These are phyloP conservation scores for Colletotrichum shisoi DNA, from an alignment of 2,329 filamentous ascomycete species.

Conservation along the genomic window DNA sequence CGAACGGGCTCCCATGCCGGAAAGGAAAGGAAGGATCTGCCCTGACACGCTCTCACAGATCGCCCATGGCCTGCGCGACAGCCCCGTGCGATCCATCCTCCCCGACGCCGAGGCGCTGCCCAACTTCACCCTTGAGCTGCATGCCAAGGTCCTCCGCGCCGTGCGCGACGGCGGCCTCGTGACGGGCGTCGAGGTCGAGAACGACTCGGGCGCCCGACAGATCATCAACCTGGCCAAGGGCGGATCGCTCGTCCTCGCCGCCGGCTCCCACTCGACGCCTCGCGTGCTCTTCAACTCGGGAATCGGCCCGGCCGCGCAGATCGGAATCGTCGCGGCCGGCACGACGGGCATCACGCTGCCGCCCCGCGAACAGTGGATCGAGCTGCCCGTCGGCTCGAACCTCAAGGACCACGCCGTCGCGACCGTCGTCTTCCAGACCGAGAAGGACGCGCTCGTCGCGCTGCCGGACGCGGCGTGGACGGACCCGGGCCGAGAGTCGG, in stretches of 20 bases:
- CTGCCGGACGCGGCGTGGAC: constrained; percentile 43
- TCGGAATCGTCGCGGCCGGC: constrained; percentile 60
- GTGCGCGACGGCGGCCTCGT: constrained; percentile 44
- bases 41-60: constrained; percentile 13
- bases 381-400: constrained; percentile 55
- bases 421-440: constrained; percentile 45
- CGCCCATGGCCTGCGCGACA: constrained; percentile 38
- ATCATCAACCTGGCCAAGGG: constrained; percentile 38
- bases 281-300: constrained; percentile 66
- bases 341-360: constrained; percentile 39
- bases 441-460: constrained; percentile 41
- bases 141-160: constrained; percentile 40
- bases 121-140: constrained; percentile 50
- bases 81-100: constrained; percentile 49
- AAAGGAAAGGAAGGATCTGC: no score
- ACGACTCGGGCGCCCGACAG: constrained; percentile 25
- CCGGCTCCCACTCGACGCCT: constrained; percentile 63
- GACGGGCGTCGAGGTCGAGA: constrained; percentile 47
- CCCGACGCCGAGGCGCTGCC: constrained; percentile 46
- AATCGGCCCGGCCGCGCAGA: constrained; percentile 59
- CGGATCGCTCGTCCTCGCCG: constrained; percentile 47
- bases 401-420: constrained; percentile 49
- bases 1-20: not conserved
- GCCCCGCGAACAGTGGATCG: constrained; percentile 42
- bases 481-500: constrained; percentile 42